Base-by-base conservation (phyloP, 306 rosid species). In the Pterocarpus macrocarpus region DNA sequence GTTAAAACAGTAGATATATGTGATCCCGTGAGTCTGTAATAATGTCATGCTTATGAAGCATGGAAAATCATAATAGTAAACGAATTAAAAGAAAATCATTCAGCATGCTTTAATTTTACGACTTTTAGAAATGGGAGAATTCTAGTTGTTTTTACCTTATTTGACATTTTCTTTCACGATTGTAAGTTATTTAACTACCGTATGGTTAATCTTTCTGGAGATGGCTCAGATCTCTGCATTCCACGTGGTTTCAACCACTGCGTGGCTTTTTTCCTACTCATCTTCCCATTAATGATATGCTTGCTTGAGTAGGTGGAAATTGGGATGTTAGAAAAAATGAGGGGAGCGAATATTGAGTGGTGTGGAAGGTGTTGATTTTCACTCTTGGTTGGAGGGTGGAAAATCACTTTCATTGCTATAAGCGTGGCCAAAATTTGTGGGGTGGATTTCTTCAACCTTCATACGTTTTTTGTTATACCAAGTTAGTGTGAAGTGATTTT, bases 381-480 rank as follows among this genome's bases (percentile, higher is more conserved):
- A 65, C 49, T 73, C 68, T 79, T 63, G 53, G 75, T 12, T 35
- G 71, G 83, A 57, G 64, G 83, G 66, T 78, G 77, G 47, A 69
- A 69, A 74, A 74, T 84, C 56, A 28, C 73, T 68, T 64, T 64
- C 69, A 64, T 64, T 74, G 69, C 73, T 52, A 39, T 73, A 36
- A 72, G 73, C 67, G 81, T 79, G 78, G 61, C 73, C 62, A 13
- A 16, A 49, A 39, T 73, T 84, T 73, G 77, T 79, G 72, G 74
- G 67, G 66, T 65, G 58, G 80, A 61, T 45, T 44, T 34, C 58
- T 58, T 66, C 77, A 58, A 66, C 73, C 68, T 73, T 45, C 44
- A 66, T 50, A 61, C 79, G 15, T 84, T 73, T 73, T 52, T 73
- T 67, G 73, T 68, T 50, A 28, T 79, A 56, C 72, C 77, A 59